Base-by-base conservation (phyloP, 2,329 filamentous ascomycete genomes). In the Botrytis fragariae region DNA sequence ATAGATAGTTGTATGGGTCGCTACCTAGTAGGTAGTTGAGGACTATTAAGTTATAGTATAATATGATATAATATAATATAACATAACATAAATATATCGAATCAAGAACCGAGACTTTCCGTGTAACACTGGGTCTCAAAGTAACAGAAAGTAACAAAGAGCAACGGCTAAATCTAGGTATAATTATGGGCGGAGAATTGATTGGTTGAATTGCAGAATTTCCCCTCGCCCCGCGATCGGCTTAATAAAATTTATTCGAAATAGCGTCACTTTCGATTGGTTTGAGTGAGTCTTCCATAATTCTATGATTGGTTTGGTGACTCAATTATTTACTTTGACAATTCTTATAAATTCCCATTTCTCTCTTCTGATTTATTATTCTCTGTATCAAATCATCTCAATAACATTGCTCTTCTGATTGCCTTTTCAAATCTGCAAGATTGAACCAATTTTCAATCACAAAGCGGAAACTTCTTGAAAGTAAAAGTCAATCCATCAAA, bases 171-270 rank as follows among this genome's bases (percentile, higher is more conserved):
- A 64, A 44, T 39, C 39, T 44, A 45, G 61, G 61, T 64, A 29
- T 42, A 32, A 45, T 45, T 32, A 29, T 20, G n/a, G 39, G n/a
- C 39, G 20, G 8, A 25, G 29, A 37, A 45, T 61, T 57, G 22
- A 57, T 69, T 61, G 57, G 57, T 35, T 18, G 20, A 69, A 32
- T 18, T 22, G 8, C 51, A 61, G 44, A 69, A 69, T 32, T 69
- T 35, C 64, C 64, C 64, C 45, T 67, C 63, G 63, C 45, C 64
- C 63, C 64, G 45, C 69, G 51, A 71, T 64, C 54, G 39, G 39
- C 32, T 71, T 35, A 62, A 39, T 14, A 63, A 51, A 51, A 51
- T 51, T 51, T 37, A 48, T 51, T 42, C 57, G 60, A 39, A 62
- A 63, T n/a, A 42, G 60, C 37, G 60, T 63, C 61, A 63, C 25